Evolutionary conservation across 306 rosid species (phyloP).

Genomic region (Luffa aegyptiaca): DNA sequence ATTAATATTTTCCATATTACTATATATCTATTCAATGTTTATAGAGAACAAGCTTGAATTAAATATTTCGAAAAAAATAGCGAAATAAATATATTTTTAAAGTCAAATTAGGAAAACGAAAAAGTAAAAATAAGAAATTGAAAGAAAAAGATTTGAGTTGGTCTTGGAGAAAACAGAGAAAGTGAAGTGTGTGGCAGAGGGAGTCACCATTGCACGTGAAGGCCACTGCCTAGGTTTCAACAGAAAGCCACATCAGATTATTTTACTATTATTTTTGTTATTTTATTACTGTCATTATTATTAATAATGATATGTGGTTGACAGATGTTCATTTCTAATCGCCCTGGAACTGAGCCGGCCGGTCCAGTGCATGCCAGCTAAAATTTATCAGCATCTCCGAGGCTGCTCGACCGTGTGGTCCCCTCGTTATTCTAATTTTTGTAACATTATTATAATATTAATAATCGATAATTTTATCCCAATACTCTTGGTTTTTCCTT

Average conservation of each 20-base stretch:
- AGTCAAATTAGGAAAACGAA: too few species aligned
- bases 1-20: too few species aligned
- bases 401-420: background rate
- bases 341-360: background rate
- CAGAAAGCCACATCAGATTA: background rate
- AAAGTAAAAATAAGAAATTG: background rate
- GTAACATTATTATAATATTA: background rate
- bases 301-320: background rate
- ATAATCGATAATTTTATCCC: background rate
- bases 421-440: background rate
- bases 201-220: background rate
- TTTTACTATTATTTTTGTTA: background rate
- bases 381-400: background rate
- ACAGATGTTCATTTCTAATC: background rate
- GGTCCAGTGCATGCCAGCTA: background rate
- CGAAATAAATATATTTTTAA: too few species aligned
- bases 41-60: too few species aligned
- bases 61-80: too few species aligned
- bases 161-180: background rate
- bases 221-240: background rate
- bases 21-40: too few species aligned
- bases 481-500: background rate
- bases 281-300: too few species aligned
- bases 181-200: background rate
- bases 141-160: background rate